Conservation (phyloP, 148 eudicot genomes). For the Hydrangea macrophylla region DNA sequence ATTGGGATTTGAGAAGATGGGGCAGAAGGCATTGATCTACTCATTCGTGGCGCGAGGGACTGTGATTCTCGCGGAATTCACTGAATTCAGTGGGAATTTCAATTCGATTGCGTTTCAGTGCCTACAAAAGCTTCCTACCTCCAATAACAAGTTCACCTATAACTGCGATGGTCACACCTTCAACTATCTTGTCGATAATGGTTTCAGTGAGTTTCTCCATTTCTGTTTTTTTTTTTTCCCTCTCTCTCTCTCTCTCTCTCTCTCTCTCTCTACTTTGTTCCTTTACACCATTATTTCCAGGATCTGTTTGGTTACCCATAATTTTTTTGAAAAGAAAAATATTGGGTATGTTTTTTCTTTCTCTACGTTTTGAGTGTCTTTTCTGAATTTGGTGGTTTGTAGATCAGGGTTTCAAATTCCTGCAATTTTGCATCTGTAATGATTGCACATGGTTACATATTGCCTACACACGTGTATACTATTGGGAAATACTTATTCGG, state of each 20-base stretch:
- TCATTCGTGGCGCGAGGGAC: slow-evolving; percentile 29
- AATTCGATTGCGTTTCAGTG: slow-evolving; percentile 32
- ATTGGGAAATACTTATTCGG: too few relatives aligned
- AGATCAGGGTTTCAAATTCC: too few relatives aligned
- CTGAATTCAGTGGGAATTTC: slow-evolving; percentile 33
- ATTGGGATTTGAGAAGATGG: slow-evolving; percentile 1
- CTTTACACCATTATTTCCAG: background rate
- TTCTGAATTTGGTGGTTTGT: too few relatives aligned
- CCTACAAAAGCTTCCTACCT: slow-evolving; percentile 33
- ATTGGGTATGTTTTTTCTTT: too few relatives aligned
- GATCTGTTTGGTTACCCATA: background rate
- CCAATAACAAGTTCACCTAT: slow-evolving; percentile 29
- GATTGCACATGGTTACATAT: too few relatives aligned
- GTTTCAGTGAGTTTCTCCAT: slow-evolving; percentile 20
- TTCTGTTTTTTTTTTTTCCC: too few relatives aligned
- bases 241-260: background rate
- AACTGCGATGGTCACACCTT: slow-evolving; percentile 30
- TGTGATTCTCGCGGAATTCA: slow-evolving; percentile 23
- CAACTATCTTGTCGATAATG: slow-evolving; percentile 28
- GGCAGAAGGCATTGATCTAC: slow-evolving; percentile 28
- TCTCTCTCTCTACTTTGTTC: background rate
- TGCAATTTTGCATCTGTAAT: too few relatives aligned
- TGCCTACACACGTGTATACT: too few relatives aligned
- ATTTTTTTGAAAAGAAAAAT: too few relatives aligned
- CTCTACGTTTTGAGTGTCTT: too few relatives aligned